Conservation (phyloP, 83 land plant genomes). For the Picea mariana region DNA sequence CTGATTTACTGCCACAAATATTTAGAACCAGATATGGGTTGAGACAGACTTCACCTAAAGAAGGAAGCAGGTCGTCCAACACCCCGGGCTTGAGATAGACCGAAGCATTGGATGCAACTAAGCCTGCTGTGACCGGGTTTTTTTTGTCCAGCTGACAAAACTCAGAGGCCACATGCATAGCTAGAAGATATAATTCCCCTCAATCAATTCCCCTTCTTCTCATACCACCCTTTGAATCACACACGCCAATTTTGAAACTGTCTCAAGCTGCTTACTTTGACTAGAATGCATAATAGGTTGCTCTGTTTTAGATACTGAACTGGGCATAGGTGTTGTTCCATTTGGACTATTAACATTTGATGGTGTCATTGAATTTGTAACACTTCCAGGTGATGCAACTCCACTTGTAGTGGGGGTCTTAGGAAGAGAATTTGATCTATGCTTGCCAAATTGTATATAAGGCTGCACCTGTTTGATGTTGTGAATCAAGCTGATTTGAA, state of each 20-base stretch:
- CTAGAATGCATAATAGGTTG: not conserved
- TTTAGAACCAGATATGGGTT: conserved; percentile 61
- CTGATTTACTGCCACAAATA: too few species aligned
- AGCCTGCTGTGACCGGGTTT: conserved; percentile 84
- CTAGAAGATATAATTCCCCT: conserved; percentile 49
- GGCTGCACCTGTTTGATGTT: conserved; percentile 48
- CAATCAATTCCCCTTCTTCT: too few species aligned
- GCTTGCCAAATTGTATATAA: conserved; percentile 30
- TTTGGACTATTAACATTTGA: too few species aligned
- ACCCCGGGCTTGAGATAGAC: conserved; percentile 64
- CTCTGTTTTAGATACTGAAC: too few species aligned
- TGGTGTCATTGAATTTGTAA: not conserved
- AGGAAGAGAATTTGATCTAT: conserved; percentile 60
- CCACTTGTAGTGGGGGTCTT: conserved; percentile 41
- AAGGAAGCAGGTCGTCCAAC: conserved; percentile 60
- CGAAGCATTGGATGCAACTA: conserved; percentile 67
- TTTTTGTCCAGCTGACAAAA: conserved; percentile 58
- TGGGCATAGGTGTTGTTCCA: too few species aligned
- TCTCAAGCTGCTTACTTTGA: conserved; percentile 34
- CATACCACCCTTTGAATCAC: conserved; percentile 33
- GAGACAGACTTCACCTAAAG: conserved; percentile 67
- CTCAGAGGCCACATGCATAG: conserved; percentile 58
- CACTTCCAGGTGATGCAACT: conserved; percentile 71
- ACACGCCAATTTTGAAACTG: conserved; percentile 52
- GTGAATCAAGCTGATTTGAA: conserved; percentile 54